Evolutionary conservation across 2,329 filamentous ascomycete species (phyloP).

Genomic region (Phyllosticta ampelicida): DNA sequence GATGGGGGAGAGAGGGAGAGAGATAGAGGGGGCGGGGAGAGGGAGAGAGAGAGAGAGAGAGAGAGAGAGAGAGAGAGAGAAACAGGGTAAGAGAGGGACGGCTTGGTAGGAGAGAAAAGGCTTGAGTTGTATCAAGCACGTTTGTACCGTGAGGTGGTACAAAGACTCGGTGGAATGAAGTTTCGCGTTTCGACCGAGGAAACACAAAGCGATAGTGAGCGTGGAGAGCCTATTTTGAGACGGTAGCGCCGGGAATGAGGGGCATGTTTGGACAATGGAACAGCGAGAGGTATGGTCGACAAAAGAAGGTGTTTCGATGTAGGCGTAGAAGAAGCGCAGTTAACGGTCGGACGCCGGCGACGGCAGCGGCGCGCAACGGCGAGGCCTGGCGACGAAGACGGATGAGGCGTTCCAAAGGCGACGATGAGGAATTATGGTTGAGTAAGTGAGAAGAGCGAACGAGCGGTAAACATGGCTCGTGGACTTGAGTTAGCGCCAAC

Average conservation of each 20-base stretch:
- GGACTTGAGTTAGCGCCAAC: neutral
- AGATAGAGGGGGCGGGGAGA: no score
- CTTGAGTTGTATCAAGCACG: slow-evolving; percentile 2
- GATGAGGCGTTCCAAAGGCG: neutral
- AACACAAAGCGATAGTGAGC: neutral
- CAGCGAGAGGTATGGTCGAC: neutral
- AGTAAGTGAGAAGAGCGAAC: neutral
- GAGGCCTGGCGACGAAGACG: neutral
- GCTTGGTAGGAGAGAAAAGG: neutral
- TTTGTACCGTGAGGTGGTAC: neutral
- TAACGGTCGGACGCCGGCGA: neutral
- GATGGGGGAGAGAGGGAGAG: no score
- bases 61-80: no score
- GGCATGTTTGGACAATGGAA: slow-evolving; percentile 2
- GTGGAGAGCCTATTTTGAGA: slow-evolving; percentile 1
- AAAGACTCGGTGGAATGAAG: neutral
- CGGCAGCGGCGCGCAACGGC: neutral
- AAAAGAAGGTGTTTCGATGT: neutral
- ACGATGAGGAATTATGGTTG: neutral
- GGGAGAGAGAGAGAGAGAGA: no score
- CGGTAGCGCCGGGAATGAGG: slow-evolving; percentile 2
- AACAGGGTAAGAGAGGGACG: neutral
- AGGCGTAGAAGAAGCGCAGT: neutral
- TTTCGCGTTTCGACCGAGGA: neutral
- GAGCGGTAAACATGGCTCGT: neutral